A percentile compares a stretch with the other conserved stretches of the same genome.
phyloP scores from a whole-genome alignment of 164 flowering plant species.

The Sedum album region DNA sequence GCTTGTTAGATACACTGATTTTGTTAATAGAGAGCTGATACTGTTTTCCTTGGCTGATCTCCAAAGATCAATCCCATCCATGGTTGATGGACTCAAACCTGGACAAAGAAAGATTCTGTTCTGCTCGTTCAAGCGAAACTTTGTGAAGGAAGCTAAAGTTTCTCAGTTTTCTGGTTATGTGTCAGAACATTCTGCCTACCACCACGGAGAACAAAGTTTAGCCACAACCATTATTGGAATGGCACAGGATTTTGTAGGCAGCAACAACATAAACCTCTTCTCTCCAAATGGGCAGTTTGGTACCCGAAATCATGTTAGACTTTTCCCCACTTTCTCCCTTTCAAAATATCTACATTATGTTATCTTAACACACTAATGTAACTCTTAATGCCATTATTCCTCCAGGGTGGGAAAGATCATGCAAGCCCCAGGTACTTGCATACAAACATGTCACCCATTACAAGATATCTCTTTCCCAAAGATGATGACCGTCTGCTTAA shows the following conservation, averaged over 20 bases:
- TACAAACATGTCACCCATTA: slow-evolving; percentile 56
- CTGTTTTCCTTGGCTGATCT: slow-evolving; percentile 86
- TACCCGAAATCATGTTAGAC: slow-evolving; percentile 53
- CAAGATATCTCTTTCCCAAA: slow-evolving; percentile 75
- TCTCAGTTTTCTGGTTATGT: slow-evolving; percentile 88
- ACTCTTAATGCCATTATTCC: neutral
- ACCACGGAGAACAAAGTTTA: slow-evolving; percentile 93
- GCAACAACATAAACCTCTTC: slow-evolving; percentile 86
- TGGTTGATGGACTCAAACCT: slow-evolving; percentile 96
- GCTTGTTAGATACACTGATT: slow-evolving; percentile 73
- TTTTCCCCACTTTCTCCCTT: neutral
- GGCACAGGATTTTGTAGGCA: slow-evolving; percentile 91
- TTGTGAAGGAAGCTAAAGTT: slow-evolving; percentile 68
- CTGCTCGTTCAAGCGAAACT: slow-evolving; percentile 76
- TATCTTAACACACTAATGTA: no score
- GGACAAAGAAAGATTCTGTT: slow-evolving; percentile 94
- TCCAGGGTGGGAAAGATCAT: slow-evolving; percentile 96
- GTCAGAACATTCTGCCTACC: slow-evolving; percentile 87
- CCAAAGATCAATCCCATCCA: slow-evolving; percentile 89
- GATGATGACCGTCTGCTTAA: slow-evolving; percentile 78
- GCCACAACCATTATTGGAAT: slow-evolving; percentile 78
- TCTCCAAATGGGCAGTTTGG: slow-evolving; percentile 84
- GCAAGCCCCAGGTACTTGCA: slow-evolving; percentile 84
- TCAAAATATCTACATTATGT: neutral
- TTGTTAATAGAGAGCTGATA: slow-evolving; percentile 91